phyloP scores from a whole-genome alignment of 176 grass and related monocot genomes.

The Oryza glumipatula region DNA sequence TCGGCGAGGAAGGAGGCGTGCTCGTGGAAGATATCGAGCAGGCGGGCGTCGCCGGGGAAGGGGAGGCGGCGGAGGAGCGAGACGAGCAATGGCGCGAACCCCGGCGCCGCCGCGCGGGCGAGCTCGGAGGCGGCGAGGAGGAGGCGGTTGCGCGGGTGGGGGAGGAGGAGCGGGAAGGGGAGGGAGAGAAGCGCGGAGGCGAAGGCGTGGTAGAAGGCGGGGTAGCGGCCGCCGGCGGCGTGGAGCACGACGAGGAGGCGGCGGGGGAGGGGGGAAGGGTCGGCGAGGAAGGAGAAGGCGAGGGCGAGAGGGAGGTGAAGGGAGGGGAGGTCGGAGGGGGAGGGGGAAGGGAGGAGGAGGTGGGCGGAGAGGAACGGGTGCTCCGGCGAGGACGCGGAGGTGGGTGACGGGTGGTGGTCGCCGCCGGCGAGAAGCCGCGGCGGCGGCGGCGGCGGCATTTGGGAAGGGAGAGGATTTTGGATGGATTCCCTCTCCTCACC shows the following conservation, averaged over 20 bases:
- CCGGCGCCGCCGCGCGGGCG: slow-evolving; percentile 51
- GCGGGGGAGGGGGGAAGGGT: slow-evolving; percentile 39
- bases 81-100: slow-evolving; percentile 45
- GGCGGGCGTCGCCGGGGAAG: slow-evolving; percentile 41
- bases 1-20: slow-evolving; percentile 27
- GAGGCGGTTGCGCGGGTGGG: slow-evolving; percentile 54
- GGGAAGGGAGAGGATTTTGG: neutral
- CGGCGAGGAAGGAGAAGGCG: slow-evolving; percentile 64
- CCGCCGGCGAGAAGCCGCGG: slow-evolving; percentile 44
- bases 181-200: slow-evolving; percentile 56
- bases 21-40: slow-evolving; percentile 24
- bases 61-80: slow-evolving; percentile 60
- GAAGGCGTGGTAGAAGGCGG: slow-evolving; percentile 64
- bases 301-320: slow-evolving; percentile 58
- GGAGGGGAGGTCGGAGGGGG: slow-evolving; percentile 59
- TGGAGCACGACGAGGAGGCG: slow-evolving; percentile 58
- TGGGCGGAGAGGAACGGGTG: slow-evolving; percentile 51
- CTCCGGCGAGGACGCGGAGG: slow-evolving; percentile 33
- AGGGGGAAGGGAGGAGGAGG: slow-evolving; percentile 58
- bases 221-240: slow-evolving; percentile 52
- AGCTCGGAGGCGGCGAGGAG: slow-evolving; percentile 53
- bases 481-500: no score
- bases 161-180: slow-evolving; percentile 57
- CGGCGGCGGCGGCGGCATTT: slow-evolving; percentile 17
- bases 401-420: slow-evolving; percentile 42